Evolutionary conservation across 169 alveolate genomes (phyloP).

Genomic region (Plasmodium billcollinsi): DNA sequence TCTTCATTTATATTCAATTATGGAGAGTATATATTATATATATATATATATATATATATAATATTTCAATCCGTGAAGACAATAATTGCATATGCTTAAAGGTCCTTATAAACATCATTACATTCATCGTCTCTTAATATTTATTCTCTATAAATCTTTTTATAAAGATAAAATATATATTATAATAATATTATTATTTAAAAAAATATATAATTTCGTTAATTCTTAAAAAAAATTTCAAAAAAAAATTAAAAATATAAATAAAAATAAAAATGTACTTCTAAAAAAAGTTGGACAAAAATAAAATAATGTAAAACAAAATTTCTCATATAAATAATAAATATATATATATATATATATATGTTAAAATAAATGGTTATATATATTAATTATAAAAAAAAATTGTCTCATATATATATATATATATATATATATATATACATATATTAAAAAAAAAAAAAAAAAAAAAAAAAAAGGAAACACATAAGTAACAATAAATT

Average conservation of each 20-base stretch:
- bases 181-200: too few species aligned
- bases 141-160: too few species aligned
- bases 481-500: background rate
- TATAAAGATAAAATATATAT: too few species aligned
- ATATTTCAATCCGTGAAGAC: too few species aligned
- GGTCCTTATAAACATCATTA: too few species aligned
- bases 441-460: background rate
- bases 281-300: constrained; percentile 37
- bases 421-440: background rate
- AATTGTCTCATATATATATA: background rate
- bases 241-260: constrained; percentile 17
- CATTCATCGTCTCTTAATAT: too few species aligned
- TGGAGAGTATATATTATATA: too few species aligned
- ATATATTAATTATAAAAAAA: background rate
- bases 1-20: too few species aligned
- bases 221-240: background rate
- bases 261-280: constrained; percentile 21
- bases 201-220: too few species aligned
- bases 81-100: too few species aligned
- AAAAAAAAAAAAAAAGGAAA: constrained; percentile 4
- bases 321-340: constrained; percentile 16
- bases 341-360: constrained; percentile 12
- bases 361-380: background rate
- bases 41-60: too few species aligned
- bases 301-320: constrained; percentile 35